Conservation (phyloP, 768 basidiomycete genomes). For the Suillus brevipes region DNA sequence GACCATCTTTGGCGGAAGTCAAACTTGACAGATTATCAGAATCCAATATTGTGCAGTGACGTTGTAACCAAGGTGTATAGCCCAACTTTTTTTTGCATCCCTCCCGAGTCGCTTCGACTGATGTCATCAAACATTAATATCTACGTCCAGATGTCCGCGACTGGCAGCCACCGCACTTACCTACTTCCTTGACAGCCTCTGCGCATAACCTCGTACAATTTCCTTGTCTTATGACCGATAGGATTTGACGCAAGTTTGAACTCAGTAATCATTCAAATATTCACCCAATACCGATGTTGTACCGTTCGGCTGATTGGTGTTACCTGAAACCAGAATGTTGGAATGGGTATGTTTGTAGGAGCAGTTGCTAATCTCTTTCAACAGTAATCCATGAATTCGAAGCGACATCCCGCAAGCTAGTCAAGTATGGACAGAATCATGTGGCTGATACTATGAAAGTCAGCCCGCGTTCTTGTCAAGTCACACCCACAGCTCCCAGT, state of each 20-base stretch:
- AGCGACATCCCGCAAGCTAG: conserved; percentile 2
- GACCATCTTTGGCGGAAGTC: too few species aligned
- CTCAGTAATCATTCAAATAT: conserved; percentile 1
- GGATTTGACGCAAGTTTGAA: not conserved
- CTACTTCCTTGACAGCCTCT: conserved; percentile 65
- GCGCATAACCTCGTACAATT: conserved; percentile 65
- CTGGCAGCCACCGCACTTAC: conserved; percentile 45
- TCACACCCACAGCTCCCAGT: not conserved
- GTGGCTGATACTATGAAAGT: not conserved
- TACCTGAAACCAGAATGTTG: not conserved
- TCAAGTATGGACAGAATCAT: not conserved
- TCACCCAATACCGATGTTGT: not conserved
- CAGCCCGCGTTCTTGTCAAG: not conserved
- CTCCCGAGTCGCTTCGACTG: conserved; percentile 49
- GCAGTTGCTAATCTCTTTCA: conserved; percentile 6
- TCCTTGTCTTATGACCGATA: not conserved
- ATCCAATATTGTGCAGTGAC: conserved; percentile 38
- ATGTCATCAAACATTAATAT: conserved; percentile 75
- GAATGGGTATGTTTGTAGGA: not conserved
- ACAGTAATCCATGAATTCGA: conserved; percentile 5
- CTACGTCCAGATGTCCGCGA: conserved; percentile 72
- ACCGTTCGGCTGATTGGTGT: not conserved
- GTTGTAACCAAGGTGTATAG: conserved; percentile 80
- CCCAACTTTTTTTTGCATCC: conserved; percentile 46
- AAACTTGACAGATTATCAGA: conserved; percentile 8